Evolutionary conservation across 768 basidiomycete species (phyloP).

Genomic region (Crucibulum laeve): DNA sequence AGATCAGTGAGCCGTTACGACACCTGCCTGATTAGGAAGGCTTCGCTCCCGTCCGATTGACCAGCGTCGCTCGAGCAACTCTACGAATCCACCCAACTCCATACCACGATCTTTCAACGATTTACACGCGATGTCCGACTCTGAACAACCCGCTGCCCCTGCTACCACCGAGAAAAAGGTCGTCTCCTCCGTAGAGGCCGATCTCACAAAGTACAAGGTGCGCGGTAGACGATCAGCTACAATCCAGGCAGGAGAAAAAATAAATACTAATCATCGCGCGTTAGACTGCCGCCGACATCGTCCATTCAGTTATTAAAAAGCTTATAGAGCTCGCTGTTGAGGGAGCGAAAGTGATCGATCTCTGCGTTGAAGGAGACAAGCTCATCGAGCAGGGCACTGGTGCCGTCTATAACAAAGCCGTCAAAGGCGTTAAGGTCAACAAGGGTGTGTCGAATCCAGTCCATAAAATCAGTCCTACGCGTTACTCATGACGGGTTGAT

Average conservation of each 20-base stretch:
- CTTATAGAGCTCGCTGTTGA: slow-evolving; percentile 73
- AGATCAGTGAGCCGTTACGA: background rate
- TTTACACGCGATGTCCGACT: slow-evolving; percentile 54
- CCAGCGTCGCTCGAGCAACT: slow-evolving; percentile 4
- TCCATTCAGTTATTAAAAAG: slow-evolving; percentile 79
- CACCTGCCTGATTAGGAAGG: background rate
- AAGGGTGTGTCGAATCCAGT: slow-evolving; percentile 59
- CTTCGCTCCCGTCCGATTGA: background rate
- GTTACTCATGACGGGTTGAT: background rate
- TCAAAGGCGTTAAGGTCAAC: slow-evolving; percentile 82
- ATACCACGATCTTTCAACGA: slow-evolving; percentile 6
- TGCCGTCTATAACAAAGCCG: slow-evolving; percentile 84
- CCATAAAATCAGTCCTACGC: slow-evolving; percentile 4
- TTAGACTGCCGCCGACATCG: slow-evolving; percentile 90
- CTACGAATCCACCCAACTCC: slow-evolving; percentile 8
- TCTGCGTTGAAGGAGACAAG: slow-evolving; percentile 92
- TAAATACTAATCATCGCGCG: slow-evolving; percentile 19
- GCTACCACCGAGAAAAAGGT: slow-evolving; percentile 43
- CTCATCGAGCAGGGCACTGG: slow-evolving; percentile 83
- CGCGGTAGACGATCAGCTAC: slow-evolving; percentile 12
- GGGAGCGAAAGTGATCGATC: slow-evolving; percentile 85
- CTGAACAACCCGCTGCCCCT: slow-evolving; percentile 39
- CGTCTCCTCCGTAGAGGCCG: slow-evolving; percentile 58
- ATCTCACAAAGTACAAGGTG: slow-evolving; percentile 89
- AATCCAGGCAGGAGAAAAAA: slow-evolving; percentile 7